Base-by-base conservation (phyloP, 2,329 filamentous ascomycete genomes). In the Dissoconium aciculare region DNA sequence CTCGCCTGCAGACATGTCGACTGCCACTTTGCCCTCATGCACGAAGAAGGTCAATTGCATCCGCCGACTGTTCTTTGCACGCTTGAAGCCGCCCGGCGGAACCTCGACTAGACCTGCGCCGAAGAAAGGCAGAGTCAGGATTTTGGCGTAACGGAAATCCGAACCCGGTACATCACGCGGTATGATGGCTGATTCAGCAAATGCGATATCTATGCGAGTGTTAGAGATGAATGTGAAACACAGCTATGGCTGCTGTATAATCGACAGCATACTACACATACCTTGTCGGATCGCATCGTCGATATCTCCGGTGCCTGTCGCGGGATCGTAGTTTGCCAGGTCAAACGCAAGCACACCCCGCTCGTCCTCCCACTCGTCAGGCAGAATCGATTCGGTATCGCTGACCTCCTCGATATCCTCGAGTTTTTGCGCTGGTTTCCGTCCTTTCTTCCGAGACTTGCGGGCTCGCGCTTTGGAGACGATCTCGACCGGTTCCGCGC, bases 41-140 rank as follows among this genome's bases (percentile, higher is more conserved):
- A 98, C 78, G 46, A 92, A 94, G 55, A 95, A 95, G 1, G 80
- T 76, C 78, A 98, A 89, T 51, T 94, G 84, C 82, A 94, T 95
- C 60, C 80, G 85, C 39, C 87, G 70, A 19, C 80, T 79, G 56
- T 94, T 95, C 66, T 95, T 95, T 28, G 77, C 71, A 44, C 76
- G 73, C 63, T 98, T 98, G 50, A 79, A 72, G 17, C 80, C 74
- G 2, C 78, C 77, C 0, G 82, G 76, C 4, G 83, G 81, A 30
- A 98, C 62, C 47, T 95, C 87, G 21, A 98, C 80, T 31, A 95
- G 69, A 11, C 89, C 89, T 6, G 79, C 78, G 17, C 84, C 85
- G 54, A 95, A 82, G 55, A 93, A 95, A 0, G 78, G 74, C 38
- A 80, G 64, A 15, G 74, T 81, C 34, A 91, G 68, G 37, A 87